Evolutionary conservation across 257 asterid genomes (phyloP), one percentile per base, ranked within the genome.

Genomic region (Misopates orontium): DNA sequence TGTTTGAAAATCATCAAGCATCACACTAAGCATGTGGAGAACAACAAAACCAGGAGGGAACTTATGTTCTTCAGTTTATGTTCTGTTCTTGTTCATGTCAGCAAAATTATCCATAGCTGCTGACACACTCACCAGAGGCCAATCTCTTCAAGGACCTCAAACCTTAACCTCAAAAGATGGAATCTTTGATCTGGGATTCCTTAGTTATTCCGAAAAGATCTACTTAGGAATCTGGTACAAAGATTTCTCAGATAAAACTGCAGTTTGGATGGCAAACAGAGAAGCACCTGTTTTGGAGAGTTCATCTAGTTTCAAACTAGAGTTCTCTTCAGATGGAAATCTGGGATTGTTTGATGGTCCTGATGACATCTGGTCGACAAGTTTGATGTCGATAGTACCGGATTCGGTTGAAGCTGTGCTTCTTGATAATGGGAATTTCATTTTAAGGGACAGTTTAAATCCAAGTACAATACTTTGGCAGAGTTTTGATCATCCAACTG

Each of bases 251-350:
- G 53, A 11, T 0, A 70, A 8, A 67, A 77, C 85, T 8, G 80
- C 78, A 52, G 83, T 81, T 49, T 81, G 86, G 86, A 79, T 78
- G 16, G 86, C 83, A 41, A 81, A 81, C 62, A 72, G 83, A 62
- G 53, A 70, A 49, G 54, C 16, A 16, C 82, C 83, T 39, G 61
- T 79, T 8, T 17, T 9, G 19, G 8, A 3, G 13, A 44, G 44
- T 10, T 36, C 42, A 5, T 10, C 42, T 20, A 19, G 36, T 44
- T 52, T 45, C 0, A 57, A 51, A 18, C 58, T 70, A 1, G 69
- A 42, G 25, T n/a, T 70, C 31, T 70, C 25, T 1, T 4, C 23
- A 25, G 25, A 53, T 39, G 85, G 88, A 11, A 79, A 72, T 68
- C 79, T 86, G 39, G 77, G 73, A 4, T 71, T 67, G 8, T 23